phyloP scores from a whole-genome alignment of 768 basidiomycete genomes.

The Macrolepiota albuminosa region DNA sequence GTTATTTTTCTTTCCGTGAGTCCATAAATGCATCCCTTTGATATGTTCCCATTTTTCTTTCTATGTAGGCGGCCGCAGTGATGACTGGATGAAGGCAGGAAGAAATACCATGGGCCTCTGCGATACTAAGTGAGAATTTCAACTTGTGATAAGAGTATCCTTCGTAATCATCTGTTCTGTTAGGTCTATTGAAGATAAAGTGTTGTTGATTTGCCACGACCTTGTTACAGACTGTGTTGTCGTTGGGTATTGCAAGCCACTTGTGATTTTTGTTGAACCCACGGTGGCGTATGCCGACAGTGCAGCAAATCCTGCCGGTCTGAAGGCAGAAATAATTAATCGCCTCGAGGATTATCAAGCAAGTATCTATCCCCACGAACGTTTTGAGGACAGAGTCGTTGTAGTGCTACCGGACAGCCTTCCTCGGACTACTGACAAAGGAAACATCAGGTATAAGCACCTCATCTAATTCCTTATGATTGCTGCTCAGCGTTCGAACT shows the following conservation, averaged over 20 bases:
- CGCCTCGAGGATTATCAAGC: not conserved
- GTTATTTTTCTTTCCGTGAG: constrained; percentile 7
- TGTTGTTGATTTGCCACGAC: not conserved
- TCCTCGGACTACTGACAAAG: constrained; percentile 1
- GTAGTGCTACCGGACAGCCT: not conserved
- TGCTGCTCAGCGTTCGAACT: not conserved
- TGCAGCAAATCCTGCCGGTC: not conserved
- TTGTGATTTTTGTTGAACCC: constrained; percentile 7
- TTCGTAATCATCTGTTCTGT: not conserved
- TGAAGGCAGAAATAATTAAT: not conserved
- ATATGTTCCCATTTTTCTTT: not conserved
- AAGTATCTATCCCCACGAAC: not conserved
- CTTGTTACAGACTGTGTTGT: constrained; percentile 6
- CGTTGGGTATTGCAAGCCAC: constrained; percentile 6
- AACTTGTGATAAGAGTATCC: not conserved
- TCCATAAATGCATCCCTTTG: not conserved
- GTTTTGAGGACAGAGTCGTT: not conserved
- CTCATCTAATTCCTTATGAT: not conserved
- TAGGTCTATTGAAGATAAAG: constrained; percentile 6
- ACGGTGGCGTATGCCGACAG: not conserved
- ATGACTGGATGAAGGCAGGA: constrained; percentile 10
- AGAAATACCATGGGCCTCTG: not conserved
- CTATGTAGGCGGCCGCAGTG: constrained; percentile 7
- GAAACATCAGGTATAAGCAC: not conserved
- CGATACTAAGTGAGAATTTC: constrained; percentile 4